phyloP scores from a whole-genome alignment of 2,329 filamentous ascomycete species.

The Rasamsonia emersonii region DNA sequence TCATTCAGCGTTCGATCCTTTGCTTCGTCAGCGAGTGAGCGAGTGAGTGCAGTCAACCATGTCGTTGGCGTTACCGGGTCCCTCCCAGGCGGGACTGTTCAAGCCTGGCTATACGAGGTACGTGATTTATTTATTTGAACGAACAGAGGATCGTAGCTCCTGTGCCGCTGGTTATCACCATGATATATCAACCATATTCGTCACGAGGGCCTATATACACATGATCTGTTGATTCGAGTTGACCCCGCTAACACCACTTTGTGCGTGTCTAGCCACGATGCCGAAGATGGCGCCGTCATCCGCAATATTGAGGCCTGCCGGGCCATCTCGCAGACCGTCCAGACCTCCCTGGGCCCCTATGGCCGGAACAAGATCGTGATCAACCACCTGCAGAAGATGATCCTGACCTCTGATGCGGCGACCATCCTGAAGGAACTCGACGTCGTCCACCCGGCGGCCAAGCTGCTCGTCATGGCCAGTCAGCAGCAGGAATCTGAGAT shows the following conservation, averaged over 20 bases:
- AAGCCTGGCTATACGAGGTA: conserved; percentile 96
- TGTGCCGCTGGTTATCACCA: no score
- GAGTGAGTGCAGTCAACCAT: conserved; percentile 43
- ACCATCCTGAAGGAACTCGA: conserved; percentile 96
- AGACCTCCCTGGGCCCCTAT: conserved; percentile 93
- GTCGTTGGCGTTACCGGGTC: conserved; percentile 93
- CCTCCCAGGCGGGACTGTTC: conserved; percentile 88
- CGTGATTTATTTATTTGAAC: no score
- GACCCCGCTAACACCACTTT: no score
- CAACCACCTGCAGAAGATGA: conserved; percentile 99
- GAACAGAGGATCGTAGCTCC: no score
- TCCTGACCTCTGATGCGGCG: conserved; percentile 92
- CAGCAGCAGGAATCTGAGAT: conserved; percentile 99
- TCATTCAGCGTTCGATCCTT: conserved; percentile 7
- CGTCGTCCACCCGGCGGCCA: conserved; percentile 95
- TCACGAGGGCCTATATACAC: no score
- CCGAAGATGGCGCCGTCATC: conserved; percentile 96
- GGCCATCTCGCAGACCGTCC: conserved; percentile 89
- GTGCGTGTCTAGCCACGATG: conserved; percentile 66
- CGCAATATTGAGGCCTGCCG: conserved; percentile 98
- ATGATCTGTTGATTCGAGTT: no score
- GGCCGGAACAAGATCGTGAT: conserved; percentile 99
- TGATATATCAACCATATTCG: no score
- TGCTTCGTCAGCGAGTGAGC: conserved; percentile 8
- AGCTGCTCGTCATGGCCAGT: conserved; percentile 95